Percentiles rank a stretch among this genome's conserved stretches.
Conservation (phyloP, 1,284 basidiomycete genomes). For the Papiliotrema nemorosa region DNA sequence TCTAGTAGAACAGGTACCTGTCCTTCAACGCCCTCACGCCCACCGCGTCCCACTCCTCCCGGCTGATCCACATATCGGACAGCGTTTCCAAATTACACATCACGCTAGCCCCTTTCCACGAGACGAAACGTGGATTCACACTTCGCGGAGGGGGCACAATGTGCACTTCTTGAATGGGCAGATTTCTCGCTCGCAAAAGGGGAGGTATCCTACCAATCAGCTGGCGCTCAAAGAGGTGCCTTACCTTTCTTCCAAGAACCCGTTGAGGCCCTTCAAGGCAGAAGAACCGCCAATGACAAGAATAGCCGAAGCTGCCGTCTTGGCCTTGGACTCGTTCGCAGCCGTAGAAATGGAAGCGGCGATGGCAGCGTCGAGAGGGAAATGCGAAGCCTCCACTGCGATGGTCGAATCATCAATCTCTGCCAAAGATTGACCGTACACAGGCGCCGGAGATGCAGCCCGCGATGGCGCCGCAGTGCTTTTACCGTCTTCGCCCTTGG, state of each 20-base stretch:
- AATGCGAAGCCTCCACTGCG: conserved; percentile 74
- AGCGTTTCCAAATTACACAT: conserved; percentile 87
- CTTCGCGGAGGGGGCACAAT: conserved; percentile 91
- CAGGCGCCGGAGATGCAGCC: not conserved
- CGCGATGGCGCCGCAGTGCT: not conserved
- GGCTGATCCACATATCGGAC: conserved; percentile 82
- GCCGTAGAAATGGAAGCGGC: conserved; percentile 83
- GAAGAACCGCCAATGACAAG: conserved; percentile 80
- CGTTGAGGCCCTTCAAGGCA: conserved; percentile 48
- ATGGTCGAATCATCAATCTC: conserved; percentile 13
- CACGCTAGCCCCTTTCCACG: conserved; percentile 95
- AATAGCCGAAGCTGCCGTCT: conserved; percentile 83
- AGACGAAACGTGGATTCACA: conserved; percentile 81
- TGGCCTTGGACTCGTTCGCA: conserved; percentile 82
- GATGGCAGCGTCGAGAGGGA: conserved; percentile 90
- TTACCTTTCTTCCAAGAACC: conserved; percentile 45
- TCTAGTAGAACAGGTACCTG: conserved; percentile 40
- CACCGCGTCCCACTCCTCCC: conserved; percentile 71
- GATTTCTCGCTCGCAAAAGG: conserved; percentile 76
- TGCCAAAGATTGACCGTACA: not conserved
- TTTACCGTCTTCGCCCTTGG: not conserved
- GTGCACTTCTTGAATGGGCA: conserved; percentile 79
- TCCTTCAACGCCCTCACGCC: conserved; percentile 54
- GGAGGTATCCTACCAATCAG: conserved; percentile 30
- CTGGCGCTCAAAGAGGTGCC: conserved; percentile 5